Evolutionary conservation across 2,329 filamentous ascomycete genomes (phyloP).

Genomic region (Trichoderma sp.): DNA sequence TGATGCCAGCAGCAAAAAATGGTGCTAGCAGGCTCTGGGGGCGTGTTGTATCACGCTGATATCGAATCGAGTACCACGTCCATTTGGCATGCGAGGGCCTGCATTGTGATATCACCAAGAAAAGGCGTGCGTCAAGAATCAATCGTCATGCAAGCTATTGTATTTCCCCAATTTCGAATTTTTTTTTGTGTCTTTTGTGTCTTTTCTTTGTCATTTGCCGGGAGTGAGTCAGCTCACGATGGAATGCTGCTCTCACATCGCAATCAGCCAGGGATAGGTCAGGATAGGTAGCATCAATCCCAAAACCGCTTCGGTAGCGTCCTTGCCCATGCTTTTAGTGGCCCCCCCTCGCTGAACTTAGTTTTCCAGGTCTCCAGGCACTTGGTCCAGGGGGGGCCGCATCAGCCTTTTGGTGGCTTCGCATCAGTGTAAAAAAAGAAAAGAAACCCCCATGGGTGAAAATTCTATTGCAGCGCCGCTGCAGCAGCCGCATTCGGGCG

Average conservation of each 20-base stretch:
- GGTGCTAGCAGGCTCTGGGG: not conserved
- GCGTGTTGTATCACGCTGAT: not conserved
- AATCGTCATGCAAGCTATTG: not conserved
- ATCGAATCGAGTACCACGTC: not conserved
- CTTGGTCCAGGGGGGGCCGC: constrained; percentile 3
- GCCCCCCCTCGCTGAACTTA: constrained; percentile 16
- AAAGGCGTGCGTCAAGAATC: not conserved
- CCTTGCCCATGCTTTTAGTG: constrained; percentile 8
- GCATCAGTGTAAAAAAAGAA: not conserved
- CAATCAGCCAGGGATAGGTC: not conserved
- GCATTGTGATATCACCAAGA: not conserved
- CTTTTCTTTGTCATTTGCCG: not conserved
- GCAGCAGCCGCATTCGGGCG: constrained; percentile 10
- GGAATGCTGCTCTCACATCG: constrained; percentile 5
- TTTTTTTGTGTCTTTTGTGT: not conserved
- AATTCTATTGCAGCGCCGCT: not conserved
- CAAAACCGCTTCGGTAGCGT: not conserved
- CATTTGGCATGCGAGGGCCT: not conserved
- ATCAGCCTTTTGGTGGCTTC: not conserved
- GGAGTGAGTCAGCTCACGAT: not conserved
- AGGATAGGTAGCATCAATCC: not conserved
- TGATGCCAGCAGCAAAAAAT: constrained; percentile 7
- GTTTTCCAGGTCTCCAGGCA: not conserved
- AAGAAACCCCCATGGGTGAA: not conserved
- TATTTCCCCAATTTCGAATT: not conserved